These are phyloP conservation scores for Fomitopsis schrenkii DNA, from an alignment of 1,284 basidiomycete genomes.

Conservation along the genomic window DNA sequence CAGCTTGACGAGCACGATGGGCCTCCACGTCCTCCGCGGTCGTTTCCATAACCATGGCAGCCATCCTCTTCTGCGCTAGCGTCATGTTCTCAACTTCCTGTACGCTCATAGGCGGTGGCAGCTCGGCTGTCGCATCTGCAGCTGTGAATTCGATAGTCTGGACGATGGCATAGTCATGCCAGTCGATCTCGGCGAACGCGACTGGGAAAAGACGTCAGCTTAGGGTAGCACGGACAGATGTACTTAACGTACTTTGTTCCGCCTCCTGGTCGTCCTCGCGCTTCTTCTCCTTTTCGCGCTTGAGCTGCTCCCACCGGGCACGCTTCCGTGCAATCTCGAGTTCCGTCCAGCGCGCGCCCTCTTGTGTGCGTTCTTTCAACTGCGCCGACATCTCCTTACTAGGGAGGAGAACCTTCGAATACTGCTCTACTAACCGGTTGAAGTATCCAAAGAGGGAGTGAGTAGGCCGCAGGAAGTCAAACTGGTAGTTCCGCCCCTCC, in stretches of 20 bases:
- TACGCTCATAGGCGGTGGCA: constrained; percentile 93
- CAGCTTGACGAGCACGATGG: constrained; percentile 72
- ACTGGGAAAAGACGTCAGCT: constrained; percentile 36
- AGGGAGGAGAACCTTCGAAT: constrained; percentile 88
- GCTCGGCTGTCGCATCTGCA: constrained; percentile 85
- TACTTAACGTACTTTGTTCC: constrained; percentile 60
- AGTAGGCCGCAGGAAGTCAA: constrained; percentile 94
- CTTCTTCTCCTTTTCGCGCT: constrained; percentile 82
- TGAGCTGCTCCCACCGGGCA: constrained; percentile 86
- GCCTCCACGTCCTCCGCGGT: constrained; percentile 83
- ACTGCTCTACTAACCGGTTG: constrained; percentile 96
- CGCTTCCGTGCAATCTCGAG: constrained; percentile 77
- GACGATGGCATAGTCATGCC: constrained; percentile 99
- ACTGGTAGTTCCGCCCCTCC: constrained; percentile 95
- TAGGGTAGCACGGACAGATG: neutral
- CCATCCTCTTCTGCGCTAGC: constrained; percentile 96
- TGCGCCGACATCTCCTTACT: constrained; percentile 70
- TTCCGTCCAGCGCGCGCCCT: constrained; percentile 68
- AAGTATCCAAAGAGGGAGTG: constrained; percentile 97
- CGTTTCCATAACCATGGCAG: constrained; percentile 96
- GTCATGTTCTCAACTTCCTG: constrained; percentile 97
- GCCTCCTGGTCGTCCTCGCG: constrained; percentile 88
- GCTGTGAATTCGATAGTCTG: constrained; percentile 98
- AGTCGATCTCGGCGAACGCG: constrained; percentile 96
- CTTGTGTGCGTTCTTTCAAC: constrained; percentile 59